phyloP scores from a whole-genome alignment of 1,284 basidiomycete species.

The Mrakiaceae sp. region DNA sequence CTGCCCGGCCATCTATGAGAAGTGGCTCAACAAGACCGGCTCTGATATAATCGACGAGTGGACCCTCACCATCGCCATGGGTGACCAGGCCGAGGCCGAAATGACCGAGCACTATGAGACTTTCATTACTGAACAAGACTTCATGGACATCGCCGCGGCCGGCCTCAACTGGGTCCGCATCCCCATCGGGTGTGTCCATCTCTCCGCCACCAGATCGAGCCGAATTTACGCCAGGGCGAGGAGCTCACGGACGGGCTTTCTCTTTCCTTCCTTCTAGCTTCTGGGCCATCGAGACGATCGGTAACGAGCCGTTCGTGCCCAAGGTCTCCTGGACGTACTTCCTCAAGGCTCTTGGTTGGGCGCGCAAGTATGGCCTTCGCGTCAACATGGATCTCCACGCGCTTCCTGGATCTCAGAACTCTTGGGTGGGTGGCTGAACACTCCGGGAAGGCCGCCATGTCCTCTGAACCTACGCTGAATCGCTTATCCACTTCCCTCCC shows the following conservation, averaged over 20 bases:
- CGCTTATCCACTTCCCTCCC: too few species aligned
- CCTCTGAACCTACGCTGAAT: too few species aligned
- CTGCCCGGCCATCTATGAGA: constrained; percentile 68
- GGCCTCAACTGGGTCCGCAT: constrained; percentile 78
- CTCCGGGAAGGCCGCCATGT: too few species aligned
- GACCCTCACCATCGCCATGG: constrained; percentile 56
- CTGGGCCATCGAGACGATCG: constrained; percentile 72
- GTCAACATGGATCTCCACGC: constrained; percentile 76
- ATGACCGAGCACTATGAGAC: constrained; percentile 71
- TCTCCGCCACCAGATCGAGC: neutral
- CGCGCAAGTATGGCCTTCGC: constrained; percentile 76
- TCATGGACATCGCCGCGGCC: constrained; percentile 76
- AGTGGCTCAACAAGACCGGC: constrained; percentile 42
- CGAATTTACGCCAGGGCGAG: too few species aligned
- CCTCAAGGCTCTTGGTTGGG: constrained; percentile 64
- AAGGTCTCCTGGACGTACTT: constrained; percentile 63
- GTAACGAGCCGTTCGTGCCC: constrained; percentile 68
- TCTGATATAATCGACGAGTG: constrained; percentile 59
- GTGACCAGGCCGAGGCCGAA: constrained; percentile 43
- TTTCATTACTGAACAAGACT: constrained; percentile 68
- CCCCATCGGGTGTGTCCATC: neutral
- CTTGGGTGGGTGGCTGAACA: constrained; percentile 26
- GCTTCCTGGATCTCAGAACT: constrained; percentile 63
- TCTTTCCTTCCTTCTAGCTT: constrained; percentile 51
- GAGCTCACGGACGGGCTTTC: neutral